Conservation (phyloP, 208 protist species). For the Trypanosomatidae sp. region DNA sequence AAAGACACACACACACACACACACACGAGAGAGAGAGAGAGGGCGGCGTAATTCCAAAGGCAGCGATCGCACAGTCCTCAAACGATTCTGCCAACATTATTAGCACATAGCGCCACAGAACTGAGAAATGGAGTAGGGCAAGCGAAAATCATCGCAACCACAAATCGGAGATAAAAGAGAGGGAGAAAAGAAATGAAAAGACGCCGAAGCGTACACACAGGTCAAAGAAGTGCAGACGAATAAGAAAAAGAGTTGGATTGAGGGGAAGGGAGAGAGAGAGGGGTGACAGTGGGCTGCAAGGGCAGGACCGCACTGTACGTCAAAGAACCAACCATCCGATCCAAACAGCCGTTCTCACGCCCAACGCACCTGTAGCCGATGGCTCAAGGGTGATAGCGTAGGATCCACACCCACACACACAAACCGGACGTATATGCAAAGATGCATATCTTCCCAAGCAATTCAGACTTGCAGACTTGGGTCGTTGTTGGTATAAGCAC, state of each 20-base stretch:
- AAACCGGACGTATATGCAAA: not conserved
- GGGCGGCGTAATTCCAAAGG: not conserved
- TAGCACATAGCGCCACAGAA: not conserved
- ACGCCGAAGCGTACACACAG: not conserved
- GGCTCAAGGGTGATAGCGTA: not conserved
- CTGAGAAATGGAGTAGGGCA: not conserved
- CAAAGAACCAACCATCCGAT: not conserved
- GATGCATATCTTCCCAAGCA: not conserved
- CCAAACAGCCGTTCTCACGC: not conserved
- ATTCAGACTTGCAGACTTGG: slow-evolving; percentile 32
- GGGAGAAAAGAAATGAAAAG: not conserved
- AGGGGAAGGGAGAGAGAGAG: not conserved
- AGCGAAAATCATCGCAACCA: not conserved
- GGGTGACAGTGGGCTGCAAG: not conserved
- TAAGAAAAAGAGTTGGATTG: not conserved
- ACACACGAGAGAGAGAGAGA: not conserved
- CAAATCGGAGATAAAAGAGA: not conserved
- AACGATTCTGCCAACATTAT: not conserved
- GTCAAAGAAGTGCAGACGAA: not conserved
- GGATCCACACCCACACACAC: too few species aligned
- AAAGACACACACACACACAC: not conserved
- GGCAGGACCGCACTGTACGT: not conserved
- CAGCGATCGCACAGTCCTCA: not conserved
- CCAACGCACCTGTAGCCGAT: not conserved
- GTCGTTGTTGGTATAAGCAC: slow-evolving; percentile 70